Percentiles rank a stretch among this genome's conserved stretches.
These are phyloP conservation scores for Salvia hispanica DNA, from an alignment of 257 asterid species.

Conservation along the genomic window DNA sequence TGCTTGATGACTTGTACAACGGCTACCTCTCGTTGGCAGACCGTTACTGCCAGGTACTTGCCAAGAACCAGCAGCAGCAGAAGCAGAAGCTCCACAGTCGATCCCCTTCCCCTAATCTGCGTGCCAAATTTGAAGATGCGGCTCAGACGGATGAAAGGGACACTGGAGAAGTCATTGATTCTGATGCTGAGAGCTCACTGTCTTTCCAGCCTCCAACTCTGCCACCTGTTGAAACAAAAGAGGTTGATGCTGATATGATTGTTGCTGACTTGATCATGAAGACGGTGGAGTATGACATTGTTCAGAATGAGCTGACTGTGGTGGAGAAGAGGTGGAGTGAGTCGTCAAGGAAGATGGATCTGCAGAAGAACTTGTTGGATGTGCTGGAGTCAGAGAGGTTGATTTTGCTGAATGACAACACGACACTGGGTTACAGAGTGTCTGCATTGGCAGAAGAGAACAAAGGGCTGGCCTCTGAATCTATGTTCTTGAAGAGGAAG, in stretches of 20 bases:
- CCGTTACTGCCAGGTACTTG: conserved; percentile 75
- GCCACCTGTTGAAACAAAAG: conserved; percentile 26
- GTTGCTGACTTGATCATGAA: conserved; percentile 76
- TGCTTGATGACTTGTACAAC: conserved; percentile 80
- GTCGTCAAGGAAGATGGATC: conserved; percentile 69
- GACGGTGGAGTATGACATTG: conserved; percentile 64
- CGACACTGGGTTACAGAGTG: conserved; percentile 68
- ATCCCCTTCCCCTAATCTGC: conserved; percentile 53
- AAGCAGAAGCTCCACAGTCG: conserved; percentile 35
- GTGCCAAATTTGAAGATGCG: conserved; percentile 36
- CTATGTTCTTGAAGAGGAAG: conserved; percentile 76
- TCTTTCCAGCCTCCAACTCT: conserved; percentile 56
- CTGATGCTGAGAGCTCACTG: conserved; percentile 77
- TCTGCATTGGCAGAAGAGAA: conserved; percentile 73
- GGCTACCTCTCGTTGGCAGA: conserved; percentile 77
- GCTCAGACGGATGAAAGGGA: conserved; percentile 43
- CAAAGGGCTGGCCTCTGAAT: conserved; percentile 73
- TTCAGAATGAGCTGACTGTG: conserved; percentile 50
- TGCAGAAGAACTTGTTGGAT: conserved; percentile 83
- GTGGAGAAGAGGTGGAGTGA: conserved; percentile 60
- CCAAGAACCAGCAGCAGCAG: conserved; percentile 50
- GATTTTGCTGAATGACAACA: conserved; percentile 80
- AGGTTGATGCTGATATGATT: conserved; percentile 53
- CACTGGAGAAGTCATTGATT: conserved; percentile 53
- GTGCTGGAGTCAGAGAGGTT: conserved; percentile 90